A percentile compares a stretch with the other conserved stretches of the same genome.
Evolutionary conservation across 2,329 filamentous ascomycete species (phyloP).

Genomic region (Verticillium nubilum): DNA sequence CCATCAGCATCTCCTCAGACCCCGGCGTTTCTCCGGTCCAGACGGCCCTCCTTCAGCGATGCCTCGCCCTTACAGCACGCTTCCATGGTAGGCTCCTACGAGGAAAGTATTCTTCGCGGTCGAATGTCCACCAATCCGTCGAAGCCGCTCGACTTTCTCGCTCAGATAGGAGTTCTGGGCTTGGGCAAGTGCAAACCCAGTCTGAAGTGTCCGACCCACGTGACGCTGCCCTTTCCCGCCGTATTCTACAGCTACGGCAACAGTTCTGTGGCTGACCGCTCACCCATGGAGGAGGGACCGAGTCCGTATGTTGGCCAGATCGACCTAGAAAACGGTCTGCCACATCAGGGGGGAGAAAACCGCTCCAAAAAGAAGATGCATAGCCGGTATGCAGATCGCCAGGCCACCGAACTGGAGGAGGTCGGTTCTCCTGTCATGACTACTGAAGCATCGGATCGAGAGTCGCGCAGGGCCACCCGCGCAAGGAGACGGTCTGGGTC

Average conservation of each 20-base stretch:
- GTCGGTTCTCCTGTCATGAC: slow-evolving; percentile 12
- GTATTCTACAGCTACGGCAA: slow-evolving; percentile 92
- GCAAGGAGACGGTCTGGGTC: slow-evolving; percentile 32
- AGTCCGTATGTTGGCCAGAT: slow-evolving; percentile 95
- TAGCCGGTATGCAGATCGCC: slow-evolving; percentile 32
- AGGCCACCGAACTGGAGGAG: slow-evolving; percentile 18
- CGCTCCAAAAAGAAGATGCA: slow-evolving; percentile 44
- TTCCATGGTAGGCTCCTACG: slow-evolving; percentile 95
- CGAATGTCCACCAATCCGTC: slow-evolving; percentile 97
- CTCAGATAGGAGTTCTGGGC: slow-evolving; percentile 90
- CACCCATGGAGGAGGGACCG: slow-evolving; percentile 72
- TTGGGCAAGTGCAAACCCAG: slow-evolving; percentile 83
- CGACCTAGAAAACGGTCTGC: slow-evolving; percentile 77
- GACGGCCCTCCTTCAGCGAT: slow-evolving; percentile 65
- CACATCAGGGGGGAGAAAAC: slow-evolving; percentile 42
- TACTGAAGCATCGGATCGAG: slow-evolving; percentile 20
- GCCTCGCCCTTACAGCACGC: slow-evolving; percentile 79
- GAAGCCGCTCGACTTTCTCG: slow-evolving; percentile 85
- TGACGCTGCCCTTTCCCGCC: slow-evolving; percentile 84
- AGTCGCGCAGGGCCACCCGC: slow-evolving; percentile 23
- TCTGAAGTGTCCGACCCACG: slow-evolving; percentile 81
- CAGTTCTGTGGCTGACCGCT: slow-evolving; percentile 52
- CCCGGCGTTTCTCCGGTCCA: slow-evolving; percentile 44
- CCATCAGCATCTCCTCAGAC: slow-evolving; percentile 47
- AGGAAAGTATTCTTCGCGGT: slow-evolving; percentile 90